A percentile compares a stretch with the other conserved stretches of the same genome.
Conservation (phyloP, 2,329 filamentous ascomycete species). For the Stromatinia cepivora region DNA sequence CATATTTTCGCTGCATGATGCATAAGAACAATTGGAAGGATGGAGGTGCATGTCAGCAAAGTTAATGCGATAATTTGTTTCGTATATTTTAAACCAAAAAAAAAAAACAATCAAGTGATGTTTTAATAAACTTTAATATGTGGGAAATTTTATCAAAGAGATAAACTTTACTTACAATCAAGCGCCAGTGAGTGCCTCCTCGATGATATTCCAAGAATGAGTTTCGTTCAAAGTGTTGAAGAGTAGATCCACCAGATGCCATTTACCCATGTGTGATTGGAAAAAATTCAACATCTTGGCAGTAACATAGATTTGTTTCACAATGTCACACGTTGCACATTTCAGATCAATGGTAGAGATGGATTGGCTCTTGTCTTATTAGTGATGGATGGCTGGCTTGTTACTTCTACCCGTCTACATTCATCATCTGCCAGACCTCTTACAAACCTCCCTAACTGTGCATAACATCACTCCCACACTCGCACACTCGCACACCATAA, state of each 20-base stretch:
- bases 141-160: background rate
- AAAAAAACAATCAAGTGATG: too few species aligned
- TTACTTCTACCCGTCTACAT: too few species aligned
- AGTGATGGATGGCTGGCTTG: too few species aligned
- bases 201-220: background rate
- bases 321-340: background rate
- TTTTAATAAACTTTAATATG: background rate
- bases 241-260: background rate
- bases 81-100: too few species aligned
- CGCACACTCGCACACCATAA: background rate
- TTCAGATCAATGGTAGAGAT: too few species aligned
- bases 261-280: background rate
- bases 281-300: constrained; percentile 2
- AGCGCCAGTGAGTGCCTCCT: background rate
- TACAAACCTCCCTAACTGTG: background rate
- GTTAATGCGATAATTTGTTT: background rate
- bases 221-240: background rate
- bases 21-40: background rate
- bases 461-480: background rate
- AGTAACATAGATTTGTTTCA: background rate
- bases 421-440: background rate
- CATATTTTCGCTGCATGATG: background rate
- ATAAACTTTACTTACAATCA: constrained; percentile 3
- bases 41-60: constrained; percentile 1
- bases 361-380: background rate